Base-by-base conservation (phyloP, 352 stramenopile genomes). In the Phytophthora melonis region DNA sequence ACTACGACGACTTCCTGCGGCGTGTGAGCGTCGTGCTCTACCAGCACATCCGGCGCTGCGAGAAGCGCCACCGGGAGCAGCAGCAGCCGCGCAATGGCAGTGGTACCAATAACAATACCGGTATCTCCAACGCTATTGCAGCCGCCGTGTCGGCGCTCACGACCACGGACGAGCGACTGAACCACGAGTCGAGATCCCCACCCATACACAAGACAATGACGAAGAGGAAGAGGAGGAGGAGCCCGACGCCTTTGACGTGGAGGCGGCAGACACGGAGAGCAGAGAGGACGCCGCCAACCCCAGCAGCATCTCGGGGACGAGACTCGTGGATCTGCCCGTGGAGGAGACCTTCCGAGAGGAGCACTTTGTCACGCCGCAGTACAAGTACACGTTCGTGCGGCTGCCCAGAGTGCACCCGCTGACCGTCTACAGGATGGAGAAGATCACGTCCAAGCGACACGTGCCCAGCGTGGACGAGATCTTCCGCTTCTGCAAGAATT, bases 391-490 rank as follows among this genome's bases (percentile, higher is more conserved):
- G 50, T 96, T 95, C 65, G 73, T 96, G 16, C 74, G 89, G 2
- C 67, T 95, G 58, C 86, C 89, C 34, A 79, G 86, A 70, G 75
- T 95, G 52, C 85, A 91, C 55, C 87, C 88, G 8, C 74, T 95
- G 69, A 95, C 88, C 30, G 84, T 83, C 41, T 97, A 94, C 70
- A 70, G 87, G 7, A 94, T 97, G 88, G 79, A 88, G 58, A 97
- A 97, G 64, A 85, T 97, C 32, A 91, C 78, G 19, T 89, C 86
- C 23, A 93, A 93, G 72, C 74, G 79, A 68, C 87, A 95, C 65
- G 83, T 94, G n/a, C 94, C 94, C 41, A 95, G 81, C 39, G 91
- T 98, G 27, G 88, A 97, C 63, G 94, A 98, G 78, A 97, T 98
- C 72, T 97, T 97, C 70, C 80, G 89, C 14, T 98, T 98, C 61